Evolutionary conservation across 1,284 basidiomycete species (phyloP), one percentile per base, ranked within the genome.

Genomic region (Leccinum fallax): DNA sequence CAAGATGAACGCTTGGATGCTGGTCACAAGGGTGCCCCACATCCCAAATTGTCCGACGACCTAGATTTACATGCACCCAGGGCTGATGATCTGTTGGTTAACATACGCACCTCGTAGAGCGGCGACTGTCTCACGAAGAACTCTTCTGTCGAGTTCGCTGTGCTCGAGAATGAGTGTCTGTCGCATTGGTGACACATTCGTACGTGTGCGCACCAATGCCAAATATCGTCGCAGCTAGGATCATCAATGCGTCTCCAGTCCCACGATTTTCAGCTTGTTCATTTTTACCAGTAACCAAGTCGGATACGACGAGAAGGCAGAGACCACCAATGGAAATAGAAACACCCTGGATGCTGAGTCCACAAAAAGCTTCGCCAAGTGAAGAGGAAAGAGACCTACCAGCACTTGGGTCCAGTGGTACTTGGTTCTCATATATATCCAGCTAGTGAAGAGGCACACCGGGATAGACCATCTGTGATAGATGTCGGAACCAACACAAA

Each of bases 131-230:
- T 84, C 30, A 95, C 93, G 67, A 94, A 86, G 72, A 90, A 90
- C 69, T 95, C 92, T 73, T 94, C 93, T 0, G 91, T 91, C 9
- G 92, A 89, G 65, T 94, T 94, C 6, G 89, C 90, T 92, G 63
- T 28, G 24, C 5, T 51, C 15, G 15, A 53, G 26, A 15, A 49
- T 65, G 40, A 59, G 57, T 62, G 5, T n/a, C 28, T 16, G 1
- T 28, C 28, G 32, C 15, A 10, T 51, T 24, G 34, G 10, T 26
- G 36, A 15, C 19, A 53, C 30, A 15, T 59, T 54, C 19, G 34
- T 48, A 26, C 19, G 9, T 49, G n/a, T 6, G 83, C 86, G 62
- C 66, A 92, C 90, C 87, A 70, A 94, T 85, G 19, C 93, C 93
- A 70, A 94, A 95, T 7, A 93, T 78, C 0, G 91, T 90, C 3